Base-by-base conservation (phyloP, 169 alveolate species). In the Perkinsus olseni region DNA sequence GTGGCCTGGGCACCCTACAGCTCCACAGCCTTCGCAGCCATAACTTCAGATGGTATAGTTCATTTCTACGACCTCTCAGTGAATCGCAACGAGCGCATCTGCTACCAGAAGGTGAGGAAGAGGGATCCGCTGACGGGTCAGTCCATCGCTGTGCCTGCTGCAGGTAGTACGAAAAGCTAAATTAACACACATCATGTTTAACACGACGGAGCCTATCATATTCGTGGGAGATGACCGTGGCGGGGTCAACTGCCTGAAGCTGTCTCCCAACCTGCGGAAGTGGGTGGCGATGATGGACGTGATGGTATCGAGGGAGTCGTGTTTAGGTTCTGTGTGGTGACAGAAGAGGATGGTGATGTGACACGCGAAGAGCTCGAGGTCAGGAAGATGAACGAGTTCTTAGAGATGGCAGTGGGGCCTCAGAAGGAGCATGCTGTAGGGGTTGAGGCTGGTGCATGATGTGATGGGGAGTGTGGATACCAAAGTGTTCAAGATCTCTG, bases 1-100 rank as follows among this genome's bases (percentile, higher is more conserved):
- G 97, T 97, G 37, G 98, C 98, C 90, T 98, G 99, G 99, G 98
- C 99, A 31, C 99, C 99, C 91, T 97, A 97, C 95, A 96, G 98
- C 95, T 96, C 98, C 21, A 98, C 99, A 50, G 97, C 97, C 91
- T 98, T 98, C 93, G 98, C 99, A 6, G 98, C 98, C 92, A 97
- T 97, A 74, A 97, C 98, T 38, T 95, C 98, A 28, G 98, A 97
- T 92, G 98, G 98, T 39, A 96, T 96, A 62, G 97, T 97, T 40
- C 96, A 95, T 93, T 97, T 97, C n/a, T 98, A 96, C 95, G 98
- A 97, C 94, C 95, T 96, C 48, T 94, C 95, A 91, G 96, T 95
- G 74, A 98, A 97, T 51, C 96, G 97, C 94, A 96, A 96, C 92
- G 96, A 96, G 0, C 96, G 96, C 62, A 94, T 96, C 92, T 96